phyloP scores from a whole-genome alignment of 2,329 filamentous ascomycete genomes.

The Claviceps purpurea region DNA sequence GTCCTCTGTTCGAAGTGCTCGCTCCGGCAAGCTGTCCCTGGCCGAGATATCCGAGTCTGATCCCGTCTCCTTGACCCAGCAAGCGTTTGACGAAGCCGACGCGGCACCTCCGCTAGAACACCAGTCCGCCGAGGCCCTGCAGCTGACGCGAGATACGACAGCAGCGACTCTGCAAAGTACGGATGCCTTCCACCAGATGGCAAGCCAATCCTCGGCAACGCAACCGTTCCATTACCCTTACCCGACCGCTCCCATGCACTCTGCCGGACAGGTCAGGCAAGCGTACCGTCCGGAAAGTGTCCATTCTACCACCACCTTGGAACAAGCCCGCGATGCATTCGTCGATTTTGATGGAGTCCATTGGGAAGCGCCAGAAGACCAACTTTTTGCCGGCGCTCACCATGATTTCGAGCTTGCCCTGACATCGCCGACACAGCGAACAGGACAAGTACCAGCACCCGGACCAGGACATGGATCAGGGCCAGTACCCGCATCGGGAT shows the following conservation, averaged over 20 bases:
- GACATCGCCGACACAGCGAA: background rate
- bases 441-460: slow-evolving; percentile 14
- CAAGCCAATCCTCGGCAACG: slow-evolving; percentile 12
- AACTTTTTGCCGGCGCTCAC: slow-evolving; percentile 11
- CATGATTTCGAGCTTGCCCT: slow-evolving; percentile 9
- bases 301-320: slow-evolving; percentile 46
- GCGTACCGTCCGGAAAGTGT: slow-evolving; percentile 27
- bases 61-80: slow-evolving; percentile 34
- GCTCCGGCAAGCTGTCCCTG: slow-evolving; percentile 36
- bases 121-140: slow-evolving; percentile 17
- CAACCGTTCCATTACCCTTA: background rate
- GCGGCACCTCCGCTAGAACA: slow-evolving; percentile 23
- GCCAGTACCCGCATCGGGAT: slow-evolving; percentile 32
- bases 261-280: background rate
- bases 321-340: slow-evolving; percentile 56
- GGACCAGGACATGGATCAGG: slow-evolving; percentile 17
- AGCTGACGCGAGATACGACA: slow-evolving; percentile 20
- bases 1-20: slow-evolving; percentile 36
- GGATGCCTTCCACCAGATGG: slow-evolving; percentile 22
- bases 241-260: background rate
- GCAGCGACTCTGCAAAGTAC: slow-evolving; percentile 8
- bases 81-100: slow-evolving; percentile 42
- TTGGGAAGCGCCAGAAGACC: slow-evolving; percentile 42
- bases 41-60: slow-evolving; percentile 46
- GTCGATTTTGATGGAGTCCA: slow-evolving; percentile 74